Conservation (phyloP, 805 yeast species). For the Aciculoconidium aculeatum region DNA sequence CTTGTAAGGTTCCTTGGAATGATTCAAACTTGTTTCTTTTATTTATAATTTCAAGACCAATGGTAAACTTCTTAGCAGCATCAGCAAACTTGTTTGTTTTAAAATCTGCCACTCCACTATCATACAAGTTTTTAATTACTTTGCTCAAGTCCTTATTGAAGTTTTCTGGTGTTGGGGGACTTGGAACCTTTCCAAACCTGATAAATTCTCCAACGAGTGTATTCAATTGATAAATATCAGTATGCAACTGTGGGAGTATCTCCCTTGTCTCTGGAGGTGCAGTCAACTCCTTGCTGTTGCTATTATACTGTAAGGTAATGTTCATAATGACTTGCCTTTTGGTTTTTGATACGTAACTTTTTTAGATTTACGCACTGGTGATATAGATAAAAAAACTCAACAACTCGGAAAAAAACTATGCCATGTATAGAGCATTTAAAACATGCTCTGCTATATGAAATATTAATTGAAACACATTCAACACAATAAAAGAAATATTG, state of each 20-base stretch:
- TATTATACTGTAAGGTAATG: constrained; percentile 20
- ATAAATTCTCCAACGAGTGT: constrained; percentile 33
- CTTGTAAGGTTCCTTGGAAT: constrained; percentile 67
- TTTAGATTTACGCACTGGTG: too few relatives aligned
- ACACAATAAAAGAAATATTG: too few relatives aligned
- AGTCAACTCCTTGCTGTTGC: constrained; percentile 21
- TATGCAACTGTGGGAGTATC: constrained; percentile 23
- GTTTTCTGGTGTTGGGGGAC: constrained; percentile 47
- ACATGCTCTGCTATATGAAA: too few relatives aligned
- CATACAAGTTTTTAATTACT: constrained; percentile 60
- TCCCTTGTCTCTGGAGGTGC: constrained; percentile 14
- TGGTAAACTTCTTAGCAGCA: constrained; percentile 55
- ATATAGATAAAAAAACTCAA: too few relatives aligned
- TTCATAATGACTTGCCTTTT: constrained; percentile 17
- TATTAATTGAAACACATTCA: too few relatives aligned
- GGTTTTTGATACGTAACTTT: constrained; percentile 2
- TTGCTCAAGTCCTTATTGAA: constrained; percentile 51
- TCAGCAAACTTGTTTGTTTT: constrained; percentile 50
- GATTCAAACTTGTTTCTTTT: constrained; percentile 71
- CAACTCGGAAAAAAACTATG: too few relatives aligned
- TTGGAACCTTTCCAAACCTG: constrained; percentile 41
- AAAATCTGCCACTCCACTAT: constrained; percentile 54
- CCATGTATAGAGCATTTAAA: too few relatives aligned
- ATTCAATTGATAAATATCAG: constrained; percentile 40
- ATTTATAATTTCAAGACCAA: constrained; percentile 62